Evolutionary conservation across 495 filamentous ascomycete species (phyloP).

Genomic region (Glonium stellatum): DNA sequence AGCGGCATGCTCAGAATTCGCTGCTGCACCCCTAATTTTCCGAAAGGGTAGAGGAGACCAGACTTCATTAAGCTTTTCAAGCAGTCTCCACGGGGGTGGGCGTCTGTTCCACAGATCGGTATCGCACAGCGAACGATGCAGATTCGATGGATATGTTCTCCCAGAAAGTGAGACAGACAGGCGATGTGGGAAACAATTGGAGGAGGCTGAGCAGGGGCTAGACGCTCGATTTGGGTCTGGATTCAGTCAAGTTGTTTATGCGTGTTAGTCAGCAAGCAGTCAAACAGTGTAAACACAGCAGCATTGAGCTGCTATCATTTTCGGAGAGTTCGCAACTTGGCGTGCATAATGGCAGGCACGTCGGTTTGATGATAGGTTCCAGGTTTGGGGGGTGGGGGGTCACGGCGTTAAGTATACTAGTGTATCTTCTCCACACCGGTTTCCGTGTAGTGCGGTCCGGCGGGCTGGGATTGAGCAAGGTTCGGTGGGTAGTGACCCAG

Average conservation of each 20-base stretch:
- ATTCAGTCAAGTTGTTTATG: background rate
- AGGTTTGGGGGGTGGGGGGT: background rate
- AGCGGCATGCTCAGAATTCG: too few species aligned
- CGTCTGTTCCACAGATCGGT: too few species aligned
- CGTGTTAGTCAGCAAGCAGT: background rate
- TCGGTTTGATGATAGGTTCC: background rate
- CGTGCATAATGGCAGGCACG: background rate
- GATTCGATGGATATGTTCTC: too few species aligned
- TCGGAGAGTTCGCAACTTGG: background rate
- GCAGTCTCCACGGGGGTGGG: too few species aligned
- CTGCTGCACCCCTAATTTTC: too few species aligned
- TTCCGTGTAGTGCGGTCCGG: background rate
- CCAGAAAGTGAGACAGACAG: too few species aligned
- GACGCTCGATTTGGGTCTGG: too few species aligned
- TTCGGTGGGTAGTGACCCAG: background rate
- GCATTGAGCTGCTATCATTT: background rate
- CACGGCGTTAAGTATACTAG: background rate
- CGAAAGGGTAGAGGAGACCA: too few species aligned
- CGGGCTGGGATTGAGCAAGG: background rate
- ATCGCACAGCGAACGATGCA: too few species aligned
- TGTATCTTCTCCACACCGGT: background rate
- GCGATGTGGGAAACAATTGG: too few species aligned
- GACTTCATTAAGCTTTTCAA: too few species aligned
- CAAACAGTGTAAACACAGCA: background rate
- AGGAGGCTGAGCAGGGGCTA: too few species aligned